These are phyloP conservation scores for Alternaria rosae DNA, from an alignment of 2,329 filamentous ascomycete genomes.

Conservation along the genomic window DNA sequence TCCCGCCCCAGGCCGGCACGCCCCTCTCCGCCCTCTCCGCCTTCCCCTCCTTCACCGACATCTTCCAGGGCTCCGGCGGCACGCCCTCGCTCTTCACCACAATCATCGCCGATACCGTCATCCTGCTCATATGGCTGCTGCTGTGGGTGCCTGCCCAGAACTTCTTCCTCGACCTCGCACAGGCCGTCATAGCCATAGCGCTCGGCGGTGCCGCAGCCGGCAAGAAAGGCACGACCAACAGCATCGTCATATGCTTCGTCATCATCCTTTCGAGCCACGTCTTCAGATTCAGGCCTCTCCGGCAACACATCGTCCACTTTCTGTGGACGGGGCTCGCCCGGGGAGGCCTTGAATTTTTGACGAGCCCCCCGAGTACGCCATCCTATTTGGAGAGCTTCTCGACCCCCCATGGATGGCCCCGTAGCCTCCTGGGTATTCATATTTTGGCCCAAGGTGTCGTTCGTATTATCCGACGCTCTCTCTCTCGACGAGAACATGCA, in stretches of 20 bases:
- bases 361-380: slow-evolving; percentile 48
- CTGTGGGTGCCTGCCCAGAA: slow-evolving; percentile 88
- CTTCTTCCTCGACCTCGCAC: slow-evolving; percentile 86
- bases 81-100: slow-evolving; percentile 87
- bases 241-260: slow-evolving; percentile 73
- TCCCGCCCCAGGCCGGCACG: slow-evolving; percentile 77
- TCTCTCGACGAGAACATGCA: slow-evolving; percentile 47
- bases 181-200: slow-evolving; percentile 91
- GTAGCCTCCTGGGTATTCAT: slow-evolving; percentile 75
- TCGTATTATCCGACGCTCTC: slow-evolving; percentile 67
- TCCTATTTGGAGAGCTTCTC: slow-evolving; percentile 47
- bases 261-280: slow-evolving; percentile 66
- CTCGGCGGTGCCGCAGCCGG: slow-evolving; percentile 81
- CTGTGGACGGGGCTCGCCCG: slow-evolving; percentile 50
- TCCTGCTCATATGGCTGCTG: slow-evolving; percentile 85
- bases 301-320: slow-evolving; percentile 52
- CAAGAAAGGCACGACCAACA: slow-evolving; percentile 72
- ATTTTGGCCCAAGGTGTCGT: slow-evolving; percentile 77
- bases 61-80: slow-evolving; percentile 86
- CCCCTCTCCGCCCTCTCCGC: slow-evolving; percentile 77
- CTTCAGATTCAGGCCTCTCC: slow-evolving; percentile 61
- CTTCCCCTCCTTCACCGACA: slow-evolving; percentile 82
- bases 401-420: slow-evolving; percentile 68
- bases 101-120: slow-evolving; percentile 81
- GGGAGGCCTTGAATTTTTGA: slow-evolving; percentile 51